Evolutionary conservation across 805 yeast species (phyloP).

Genomic region (Ogataea haglerorum): DNA sequence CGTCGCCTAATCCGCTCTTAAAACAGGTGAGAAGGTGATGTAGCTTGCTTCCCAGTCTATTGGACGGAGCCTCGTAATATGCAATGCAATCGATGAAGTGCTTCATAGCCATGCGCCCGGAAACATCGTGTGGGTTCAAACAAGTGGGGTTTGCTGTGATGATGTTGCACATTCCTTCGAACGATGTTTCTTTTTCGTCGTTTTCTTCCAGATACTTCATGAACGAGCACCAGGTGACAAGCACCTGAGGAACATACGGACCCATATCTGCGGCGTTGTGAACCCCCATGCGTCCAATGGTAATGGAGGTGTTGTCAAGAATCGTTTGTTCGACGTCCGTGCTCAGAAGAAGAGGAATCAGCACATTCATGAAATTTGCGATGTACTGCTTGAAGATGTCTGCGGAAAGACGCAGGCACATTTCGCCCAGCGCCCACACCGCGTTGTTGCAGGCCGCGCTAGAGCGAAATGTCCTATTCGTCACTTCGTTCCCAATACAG

Average conservation of each 20-base stretch:
- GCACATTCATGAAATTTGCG: constrained; percentile 48
- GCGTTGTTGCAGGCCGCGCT: constrained; percentile 81
- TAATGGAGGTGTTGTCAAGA: constrained; percentile 82
- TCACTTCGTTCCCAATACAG: constrained; percentile 68
- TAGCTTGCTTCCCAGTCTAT: constrained; percentile 42
- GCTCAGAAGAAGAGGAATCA: constrained; percentile 58
- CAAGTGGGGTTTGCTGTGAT: constrained; percentile 66
- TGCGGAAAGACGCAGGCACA: constrained; percentile 55
- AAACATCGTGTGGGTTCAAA: constrained; percentile 42
- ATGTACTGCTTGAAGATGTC: constrained; percentile 50
- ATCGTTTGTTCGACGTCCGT: constrained; percentile 58
- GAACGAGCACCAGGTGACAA: constrained; percentile 66
- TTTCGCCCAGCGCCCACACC: constrained; percentile 91
- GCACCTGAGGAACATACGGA: constrained; percentile 54
- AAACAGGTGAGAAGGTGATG: constrained; percentile 44
- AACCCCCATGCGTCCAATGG: constrained; percentile 82
- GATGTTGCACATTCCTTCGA: constrained; percentile 75
- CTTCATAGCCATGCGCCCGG: constrained; percentile 46
- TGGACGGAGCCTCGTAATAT: constrained; percentile 49
- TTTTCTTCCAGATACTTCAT: constrained; percentile 69
- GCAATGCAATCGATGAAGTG: constrained; percentile 59
- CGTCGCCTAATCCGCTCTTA: constrained; percentile 44
- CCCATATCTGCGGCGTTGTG: constrained; percentile 57
- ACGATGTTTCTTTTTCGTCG: constrained; percentile 85
- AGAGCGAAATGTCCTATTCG: constrained; percentile 45